Conservation (phyloP, 495 filamentous ascomycete species). For the Hypoxylon lenormandii region DNA sequence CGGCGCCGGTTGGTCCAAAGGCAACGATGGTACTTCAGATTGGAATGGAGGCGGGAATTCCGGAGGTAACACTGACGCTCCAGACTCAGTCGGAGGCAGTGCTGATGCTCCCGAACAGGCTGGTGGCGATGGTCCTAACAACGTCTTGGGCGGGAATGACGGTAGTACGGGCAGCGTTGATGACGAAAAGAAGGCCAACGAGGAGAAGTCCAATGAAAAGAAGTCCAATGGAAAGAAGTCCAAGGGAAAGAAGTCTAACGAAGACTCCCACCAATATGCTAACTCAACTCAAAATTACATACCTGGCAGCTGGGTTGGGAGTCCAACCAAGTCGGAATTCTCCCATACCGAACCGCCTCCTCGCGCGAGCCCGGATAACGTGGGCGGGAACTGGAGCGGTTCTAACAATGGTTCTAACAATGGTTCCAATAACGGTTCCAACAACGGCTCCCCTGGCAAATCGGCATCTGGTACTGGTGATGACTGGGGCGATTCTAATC, state of each 20-base stretch:
- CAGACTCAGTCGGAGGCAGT: slow-evolving; percentile 1
- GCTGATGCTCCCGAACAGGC: slow-evolving; percentile 11
- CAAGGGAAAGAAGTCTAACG: background rate
- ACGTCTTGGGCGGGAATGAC: slow-evolving; percentile 16
- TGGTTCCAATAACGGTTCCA: background rate
- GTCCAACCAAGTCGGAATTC: slow-evolving; percentile 7
- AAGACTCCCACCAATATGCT: background rate
- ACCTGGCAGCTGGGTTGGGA: slow-evolving; percentile 19
- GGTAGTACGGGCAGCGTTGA: slow-evolving; percentile 7
- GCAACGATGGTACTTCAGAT: background rate
- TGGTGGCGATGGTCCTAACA: slow-evolving; percentile 12
- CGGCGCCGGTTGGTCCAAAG: background rate
- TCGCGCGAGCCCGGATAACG: slow-evolving; percentile 21
- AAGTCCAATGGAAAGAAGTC: background rate
- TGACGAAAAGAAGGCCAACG: slow-evolving; percentile 1
- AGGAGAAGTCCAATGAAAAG: background rate
- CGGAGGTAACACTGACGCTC: background rate
- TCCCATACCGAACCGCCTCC: background rate
- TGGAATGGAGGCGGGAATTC: background rate
- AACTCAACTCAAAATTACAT: background rate
- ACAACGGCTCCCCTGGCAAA: slow-evolving; percentile 2
- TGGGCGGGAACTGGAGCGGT: background rate
- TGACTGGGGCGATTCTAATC: background rate
- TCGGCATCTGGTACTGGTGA: background rate
- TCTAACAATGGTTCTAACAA: slow-evolving; percentile 11